A percentile compares a stretch with the other conserved stretches of the same genome.
Conservation (phyloP, 2,329 filamentous ascomycete species). For the Clarireedia hainanense region DNA sequence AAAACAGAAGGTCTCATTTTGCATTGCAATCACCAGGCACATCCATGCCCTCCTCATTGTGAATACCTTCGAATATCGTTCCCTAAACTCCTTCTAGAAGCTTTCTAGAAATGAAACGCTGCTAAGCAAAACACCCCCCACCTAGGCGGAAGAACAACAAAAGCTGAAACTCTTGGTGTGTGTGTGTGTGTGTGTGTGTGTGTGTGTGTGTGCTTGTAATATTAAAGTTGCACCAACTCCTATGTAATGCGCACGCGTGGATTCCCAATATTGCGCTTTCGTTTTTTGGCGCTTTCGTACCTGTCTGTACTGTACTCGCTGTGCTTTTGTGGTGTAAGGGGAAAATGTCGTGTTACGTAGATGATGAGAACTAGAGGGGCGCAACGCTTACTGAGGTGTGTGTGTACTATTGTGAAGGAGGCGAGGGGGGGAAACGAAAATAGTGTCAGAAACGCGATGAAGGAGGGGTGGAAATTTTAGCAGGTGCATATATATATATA, state of each 20-base stretch:
- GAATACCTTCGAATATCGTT: not conserved
- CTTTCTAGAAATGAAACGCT: constrained; percentile 7
- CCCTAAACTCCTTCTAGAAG: constrained; percentile 3
- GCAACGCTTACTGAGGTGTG: not conserved
- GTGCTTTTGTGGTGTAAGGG: not conserved
- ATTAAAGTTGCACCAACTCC: not conserved
- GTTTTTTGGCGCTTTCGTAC: not conserved
- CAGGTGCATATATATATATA: not conserved
- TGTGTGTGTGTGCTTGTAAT: not conserved
- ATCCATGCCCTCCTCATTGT: not conserved
- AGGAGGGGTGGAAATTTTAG: not conserved
- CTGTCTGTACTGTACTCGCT: too few relatives aligned
- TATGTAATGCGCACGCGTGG: not conserved
- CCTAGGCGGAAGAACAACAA: not conserved
- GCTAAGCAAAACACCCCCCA: not conserved
- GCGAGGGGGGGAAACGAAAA: not conserved
- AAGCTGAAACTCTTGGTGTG: not conserved
- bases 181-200: not conserved
- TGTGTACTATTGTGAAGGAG: not conserved
- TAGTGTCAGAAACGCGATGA: not conserved
- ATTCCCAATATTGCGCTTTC: not conserved
- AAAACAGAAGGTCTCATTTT: constrained; percentile 3
- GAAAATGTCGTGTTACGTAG: not conserved
- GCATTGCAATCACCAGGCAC: not conserved
- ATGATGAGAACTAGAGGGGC: not conserved